phyloP scores from a whole-genome alignment of 2,329 filamentous ascomycete species.

The Aspergillus caelatus region DNA sequence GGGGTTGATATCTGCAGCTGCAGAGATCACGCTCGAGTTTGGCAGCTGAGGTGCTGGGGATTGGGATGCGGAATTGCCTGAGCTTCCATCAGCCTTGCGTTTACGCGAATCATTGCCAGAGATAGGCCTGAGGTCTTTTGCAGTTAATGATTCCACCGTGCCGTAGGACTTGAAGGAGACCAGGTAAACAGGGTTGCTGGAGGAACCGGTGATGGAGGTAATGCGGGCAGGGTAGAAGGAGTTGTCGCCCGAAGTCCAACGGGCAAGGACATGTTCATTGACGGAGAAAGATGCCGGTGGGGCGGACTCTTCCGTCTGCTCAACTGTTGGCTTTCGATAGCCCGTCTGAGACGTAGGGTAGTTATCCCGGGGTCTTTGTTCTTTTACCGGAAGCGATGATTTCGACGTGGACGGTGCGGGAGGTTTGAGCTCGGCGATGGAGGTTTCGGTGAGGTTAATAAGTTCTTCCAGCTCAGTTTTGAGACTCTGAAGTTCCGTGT shows the following conservation, averaged over 20 bases:
- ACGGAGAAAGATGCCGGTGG: conserved; percentile 70
- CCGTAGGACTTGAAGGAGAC: conserved; percentile 92
- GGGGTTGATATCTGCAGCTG: conserved; percentile 67
- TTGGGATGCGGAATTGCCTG: conserved; percentile 53
- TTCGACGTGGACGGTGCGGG: conserved; percentile 51
- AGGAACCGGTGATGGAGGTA: conserved; percentile 88
- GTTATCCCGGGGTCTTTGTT: conserved; percentile 80
- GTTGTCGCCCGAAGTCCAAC: conserved; percentile 88
- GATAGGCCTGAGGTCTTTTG: conserved; percentile 81
- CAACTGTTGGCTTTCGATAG: conserved; percentile 48
- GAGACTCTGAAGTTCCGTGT: conserved; percentile 74
- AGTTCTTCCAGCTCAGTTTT: conserved; percentile 80
- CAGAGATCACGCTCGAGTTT: conserved; percentile 63
- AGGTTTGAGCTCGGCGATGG: conserved; percentile 78
- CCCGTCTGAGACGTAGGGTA: conserved; percentile 74
- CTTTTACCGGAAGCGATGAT: conserved; percentile 58
- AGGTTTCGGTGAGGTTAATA: conserved; percentile 76
- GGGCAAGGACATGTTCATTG: conserved; percentile 87
- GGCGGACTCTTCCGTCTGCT: conserved; percentile 56
- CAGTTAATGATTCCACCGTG: conserved; percentile 77
- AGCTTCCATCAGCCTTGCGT: conserved; percentile 80
- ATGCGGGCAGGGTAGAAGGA: conserved; percentile 91
- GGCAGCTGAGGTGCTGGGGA: conserved; percentile 44
- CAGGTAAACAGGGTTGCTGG: conserved; percentile 86
- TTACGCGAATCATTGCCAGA: conserved; percentile 69